Evolutionary conservation across 1,139 yeast genomes (phyloP).

Genomic region (Geotrichum carabidarum): DNA sequence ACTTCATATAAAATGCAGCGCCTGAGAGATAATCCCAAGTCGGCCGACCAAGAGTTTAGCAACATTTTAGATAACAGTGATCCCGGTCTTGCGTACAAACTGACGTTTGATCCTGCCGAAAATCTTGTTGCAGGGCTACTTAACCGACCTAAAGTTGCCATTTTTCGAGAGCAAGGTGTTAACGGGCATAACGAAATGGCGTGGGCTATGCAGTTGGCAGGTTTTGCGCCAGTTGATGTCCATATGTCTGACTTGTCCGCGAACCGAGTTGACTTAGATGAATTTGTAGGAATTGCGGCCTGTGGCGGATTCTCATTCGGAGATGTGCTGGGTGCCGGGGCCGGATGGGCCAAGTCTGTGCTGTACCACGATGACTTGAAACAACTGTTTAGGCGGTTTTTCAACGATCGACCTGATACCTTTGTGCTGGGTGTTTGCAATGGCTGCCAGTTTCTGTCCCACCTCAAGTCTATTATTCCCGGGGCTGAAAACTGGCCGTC

Average conservation of each 20-base stretch:
- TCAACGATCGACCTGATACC: constrained; percentile 81
- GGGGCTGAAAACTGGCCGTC: constrained; percentile 97
- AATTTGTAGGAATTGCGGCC: constrained; percentile 91
- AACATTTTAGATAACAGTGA: constrained; percentile 71
- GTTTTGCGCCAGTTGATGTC: constrained; percentile 86
- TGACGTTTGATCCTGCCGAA: constrained; percentile 52
- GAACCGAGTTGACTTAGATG: constrained; percentile 65
- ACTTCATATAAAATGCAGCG: constrained; percentile 89
- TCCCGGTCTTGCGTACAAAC: constrained; percentile 82
- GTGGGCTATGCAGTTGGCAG: constrained; percentile 92
- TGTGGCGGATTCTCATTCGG: constrained; percentile 99
- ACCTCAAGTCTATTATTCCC: constrained; percentile 82
- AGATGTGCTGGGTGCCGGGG: constrained; percentile 97
- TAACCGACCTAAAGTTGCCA: constrained; percentile 80
- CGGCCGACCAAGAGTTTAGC: constrained; percentile 81
- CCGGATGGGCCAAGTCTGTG: constrained; percentile 99
- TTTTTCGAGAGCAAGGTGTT: constrained; percentile 96
- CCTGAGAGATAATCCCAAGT: constrained; percentile 86
- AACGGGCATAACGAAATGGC: constrained; percentile 99
- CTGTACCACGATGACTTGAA: constrained; percentile 75
- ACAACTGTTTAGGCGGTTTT: constrained; percentile 68
- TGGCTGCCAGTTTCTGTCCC: constrained; percentile 94
- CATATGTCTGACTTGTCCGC: constrained; percentile 92
- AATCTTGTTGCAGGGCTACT: constrained; percentile 37
- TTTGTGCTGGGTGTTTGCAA: constrained; percentile 98